Base-by-base conservation (phyloP, 2,329 filamentous ascomycete species). In the Fusarium buxicola region DNA sequence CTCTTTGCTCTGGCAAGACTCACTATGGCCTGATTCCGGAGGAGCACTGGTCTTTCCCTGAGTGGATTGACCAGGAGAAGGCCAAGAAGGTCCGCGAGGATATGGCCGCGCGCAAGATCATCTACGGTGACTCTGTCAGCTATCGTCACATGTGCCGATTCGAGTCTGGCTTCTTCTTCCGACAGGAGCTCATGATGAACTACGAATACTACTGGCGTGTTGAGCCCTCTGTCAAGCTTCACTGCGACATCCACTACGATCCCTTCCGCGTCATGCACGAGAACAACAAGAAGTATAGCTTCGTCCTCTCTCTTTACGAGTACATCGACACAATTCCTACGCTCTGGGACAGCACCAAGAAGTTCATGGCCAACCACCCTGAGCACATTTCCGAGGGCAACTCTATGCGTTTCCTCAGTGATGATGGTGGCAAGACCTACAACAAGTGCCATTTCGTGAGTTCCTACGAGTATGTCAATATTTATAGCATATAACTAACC, bases 161-260 rank as follows among this genome's bases (percentile, higher is more conserved):
- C 75, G 95, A 99, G 80, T 98, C 94, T 8, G 95, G 95, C 34
- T 99, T 99, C 85, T 99, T 99, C 85, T 99, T 98, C 87, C 92
- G 91, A 60, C 95, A 99, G 77, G 86, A 88, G 27, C 81, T 97
- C 68, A 94, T 99, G 92, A 80, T 92, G 77, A 93, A 98, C 76
- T 99, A 96, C 79, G 95, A 99, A 75, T 99, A 92, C 87, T 99
- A 99, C 86, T 99, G 95, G 95, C 92, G 96, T 69, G 95, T 99
- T 12, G 95, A 99, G 84, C 95, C 95, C 70, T 95, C 92, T 78
- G 89, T 99, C 75, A 92, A 98, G 82, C 89, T 99, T 61, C 97
- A 88, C 85, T 99, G 95, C 80, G 95, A 99, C 75, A 86, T 99
- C 73, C 86, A 92, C 78, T 96, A 96, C 78, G 95, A 99, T 74